Percentiles rank a stretch among this genome's conserved stretches.
Conservation (phyloP, 495 filamentous ascomycete genomes). For the Eremomyces bilateralis region DNA sequence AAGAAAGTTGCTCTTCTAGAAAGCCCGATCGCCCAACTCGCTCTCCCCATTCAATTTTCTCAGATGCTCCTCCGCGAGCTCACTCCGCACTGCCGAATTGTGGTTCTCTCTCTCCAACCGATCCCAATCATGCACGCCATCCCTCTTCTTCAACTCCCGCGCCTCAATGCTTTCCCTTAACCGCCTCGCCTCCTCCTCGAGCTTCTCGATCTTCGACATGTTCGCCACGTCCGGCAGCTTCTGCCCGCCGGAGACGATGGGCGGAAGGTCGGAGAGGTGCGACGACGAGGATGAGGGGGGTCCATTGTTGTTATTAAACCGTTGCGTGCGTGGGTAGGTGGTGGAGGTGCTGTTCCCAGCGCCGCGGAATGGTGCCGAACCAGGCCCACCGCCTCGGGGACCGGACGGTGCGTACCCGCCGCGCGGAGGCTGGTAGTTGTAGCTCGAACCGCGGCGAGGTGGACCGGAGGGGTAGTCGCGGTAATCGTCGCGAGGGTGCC, state of each 20-base stretch:
- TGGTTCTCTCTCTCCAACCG: constrained; percentile 33
- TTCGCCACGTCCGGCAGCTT: constrained; percentile 22
- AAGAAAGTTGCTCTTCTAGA: too few relatives aligned
- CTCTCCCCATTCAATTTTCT: constrained; percentile 34
- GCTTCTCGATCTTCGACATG: constrained; percentile 12
- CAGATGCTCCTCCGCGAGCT: constrained; percentile 39
- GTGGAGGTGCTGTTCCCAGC: constrained; percentile 27
- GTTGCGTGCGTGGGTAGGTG: constrained; percentile 28
- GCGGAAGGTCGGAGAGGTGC: constrained; percentile 28
- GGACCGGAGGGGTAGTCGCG: constrained; percentile 10
- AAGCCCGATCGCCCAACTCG: too few relatives aligned
- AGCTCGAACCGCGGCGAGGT: constrained; percentile 11
- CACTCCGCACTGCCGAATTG: constrained; percentile 34
- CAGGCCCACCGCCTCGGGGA: constrained; percentile 10
- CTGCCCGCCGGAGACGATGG: constrained; percentile 32
- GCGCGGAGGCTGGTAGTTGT: too few relatives aligned
- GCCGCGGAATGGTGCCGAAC: constrained; percentile 18
- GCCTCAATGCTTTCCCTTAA: constrained; percentile 32
- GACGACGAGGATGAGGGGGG: background rate
- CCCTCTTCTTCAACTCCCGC: constrained; percentile 30
- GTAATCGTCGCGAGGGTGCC: constrained; percentile 3
- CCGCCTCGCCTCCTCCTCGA: constrained; percentile 33
- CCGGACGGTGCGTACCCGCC: too few relatives aligned
- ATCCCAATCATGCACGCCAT: constrained; percentile 36
- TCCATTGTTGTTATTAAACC: constrained; percentile 15